phyloP scores from a whole-genome alignment of 768 basidiomycete genomes.

The Rhodotorula paludigena region DNA sequence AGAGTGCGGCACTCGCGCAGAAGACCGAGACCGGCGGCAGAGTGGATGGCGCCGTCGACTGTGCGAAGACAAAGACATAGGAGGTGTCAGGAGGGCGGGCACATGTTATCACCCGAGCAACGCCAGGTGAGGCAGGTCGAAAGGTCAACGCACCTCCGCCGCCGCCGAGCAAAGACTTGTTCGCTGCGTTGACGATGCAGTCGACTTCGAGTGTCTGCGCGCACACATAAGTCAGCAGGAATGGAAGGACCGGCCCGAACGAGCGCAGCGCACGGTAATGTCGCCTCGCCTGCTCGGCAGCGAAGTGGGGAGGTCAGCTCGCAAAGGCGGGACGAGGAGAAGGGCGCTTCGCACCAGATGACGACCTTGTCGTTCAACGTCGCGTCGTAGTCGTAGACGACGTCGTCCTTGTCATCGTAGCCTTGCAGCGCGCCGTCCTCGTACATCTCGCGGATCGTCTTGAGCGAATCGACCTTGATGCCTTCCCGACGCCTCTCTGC shows the following conservation, averaged over 20 bases:
- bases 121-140: neutral
- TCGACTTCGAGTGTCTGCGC: conserved; percentile 28
- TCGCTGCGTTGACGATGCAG: conserved; percentile 39
- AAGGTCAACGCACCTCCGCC: conserved; percentile 13
- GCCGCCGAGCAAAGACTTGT: conserved; percentile 31
- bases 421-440: neutral
- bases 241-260: too few species aligned
- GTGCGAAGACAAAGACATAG: neutral
- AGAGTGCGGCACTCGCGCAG: conserved; percentile 19
- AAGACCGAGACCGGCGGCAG: conserved; percentile 19
- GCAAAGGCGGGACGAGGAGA: neutral
- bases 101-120: neutral
- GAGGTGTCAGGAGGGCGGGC: too few species aligned
- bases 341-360: conserved; percentile 13
- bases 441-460: conserved; percentile 1
- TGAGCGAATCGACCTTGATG: neutral
- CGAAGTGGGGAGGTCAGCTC: neutral
- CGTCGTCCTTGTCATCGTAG: conserved; percentile 2
- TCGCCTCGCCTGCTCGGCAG: conserved; percentile 23
- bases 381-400: conserved; percentile 3
- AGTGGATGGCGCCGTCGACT: conserved; percentile 39
- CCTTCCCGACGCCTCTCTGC: neutral
- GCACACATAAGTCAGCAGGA: neutral
- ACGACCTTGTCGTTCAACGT: conserved; percentile 21
- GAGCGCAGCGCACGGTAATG: conserved; percentile 21